Evolutionary conservation across 2,329 filamentous ascomycete species (phyloP).

Genomic region (Apiospora pterosperma): DNA sequence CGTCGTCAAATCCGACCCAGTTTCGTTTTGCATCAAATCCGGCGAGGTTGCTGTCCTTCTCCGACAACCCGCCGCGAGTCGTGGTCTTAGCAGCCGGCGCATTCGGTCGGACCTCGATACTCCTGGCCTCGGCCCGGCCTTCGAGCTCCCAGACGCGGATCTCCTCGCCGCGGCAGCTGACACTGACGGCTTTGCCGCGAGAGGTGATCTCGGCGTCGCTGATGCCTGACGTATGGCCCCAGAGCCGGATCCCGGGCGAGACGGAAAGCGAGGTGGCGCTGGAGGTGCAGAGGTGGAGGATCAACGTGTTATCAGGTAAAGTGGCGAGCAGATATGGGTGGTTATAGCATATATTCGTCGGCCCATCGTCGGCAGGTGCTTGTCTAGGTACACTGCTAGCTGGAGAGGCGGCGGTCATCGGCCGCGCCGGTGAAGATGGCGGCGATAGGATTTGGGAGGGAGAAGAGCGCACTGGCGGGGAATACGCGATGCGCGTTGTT

Average conservation of each 20-base stretch:
- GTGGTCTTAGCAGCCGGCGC: constrained; percentile 20
- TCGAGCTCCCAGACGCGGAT: constrained; percentile 89
- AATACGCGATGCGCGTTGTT: constrained; percentile 38
- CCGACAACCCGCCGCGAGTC: constrained; percentile 9
- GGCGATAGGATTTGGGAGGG: constrained; percentile 14
- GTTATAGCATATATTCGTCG: constrained; percentile 63
- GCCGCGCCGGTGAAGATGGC: constrained; percentile 22
- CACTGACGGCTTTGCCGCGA: constrained; percentile 84
- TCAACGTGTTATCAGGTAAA: constrained; percentile 82
- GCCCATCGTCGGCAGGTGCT: constrained; percentile 37
- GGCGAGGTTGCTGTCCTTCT: not conserved
- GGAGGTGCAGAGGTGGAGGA: constrained; percentile 77
- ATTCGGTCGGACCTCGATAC: constrained; percentile 48
- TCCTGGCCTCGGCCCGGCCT: constrained; percentile 52
- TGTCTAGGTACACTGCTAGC: no score
- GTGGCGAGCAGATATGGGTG: constrained; percentile 86
- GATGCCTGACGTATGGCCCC: constrained; percentile 89
- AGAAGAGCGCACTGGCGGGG: constrained; percentile 25
- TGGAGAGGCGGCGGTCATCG: constrained; percentile 5
- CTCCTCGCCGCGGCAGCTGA: constrained; percentile 75
- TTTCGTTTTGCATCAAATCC: constrained; percentile 45
- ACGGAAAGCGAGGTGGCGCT: constrained; percentile 64
- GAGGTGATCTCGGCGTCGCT: constrained; percentile 81
- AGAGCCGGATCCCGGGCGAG: constrained; percentile 71
- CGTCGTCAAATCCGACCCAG: constrained; percentile 87